phyloP scores from a whole-genome alignment of 768 basidiomycete genomes.

The Termitomyces sp. region DNA sequence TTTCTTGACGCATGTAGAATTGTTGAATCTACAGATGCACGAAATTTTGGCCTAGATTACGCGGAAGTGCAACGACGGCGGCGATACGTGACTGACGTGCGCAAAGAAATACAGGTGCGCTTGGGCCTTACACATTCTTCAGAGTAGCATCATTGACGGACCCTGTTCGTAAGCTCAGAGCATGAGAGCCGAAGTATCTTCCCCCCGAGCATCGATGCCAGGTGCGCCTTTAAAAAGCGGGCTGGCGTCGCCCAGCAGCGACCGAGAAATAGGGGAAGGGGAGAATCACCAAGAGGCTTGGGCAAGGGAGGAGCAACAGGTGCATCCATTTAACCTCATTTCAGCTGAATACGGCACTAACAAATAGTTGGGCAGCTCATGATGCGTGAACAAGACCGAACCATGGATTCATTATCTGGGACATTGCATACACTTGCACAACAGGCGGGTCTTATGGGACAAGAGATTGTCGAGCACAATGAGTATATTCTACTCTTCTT shows the following conservation, averaged over 20 bases:
- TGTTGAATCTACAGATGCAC: constrained; percentile 81
- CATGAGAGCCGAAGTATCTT: constrained; percentile 64
- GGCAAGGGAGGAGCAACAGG: constrained; percentile 87
- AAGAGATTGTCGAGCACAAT: constrained; percentile 87
- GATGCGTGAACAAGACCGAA: constrained; percentile 84
- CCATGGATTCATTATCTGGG: constrained; percentile 84
- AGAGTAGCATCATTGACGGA: constrained; percentile 19
- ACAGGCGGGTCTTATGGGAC: constrained; percentile 94
- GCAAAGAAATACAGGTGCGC: constrained; percentile 74
- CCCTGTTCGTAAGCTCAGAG: constrained; percentile 52
- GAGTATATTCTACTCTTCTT: constrained; percentile 47
- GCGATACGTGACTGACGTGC: constrained; percentile 72
- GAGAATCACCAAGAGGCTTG: constrained; percentile 74
- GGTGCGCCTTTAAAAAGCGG: constrained; percentile 23
- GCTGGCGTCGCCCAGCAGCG: constrained; percentile 31
- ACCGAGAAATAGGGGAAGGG: constrained; percentile 24
- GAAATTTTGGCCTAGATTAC: constrained; percentile 80
- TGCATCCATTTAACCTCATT: constrained; percentile 19
- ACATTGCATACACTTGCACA: constrained; percentile 81
- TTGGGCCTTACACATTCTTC: neutral
- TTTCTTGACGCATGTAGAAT: constrained; percentile 44
- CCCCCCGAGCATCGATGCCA: constrained; percentile 17
- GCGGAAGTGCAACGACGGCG: constrained; percentile 72
- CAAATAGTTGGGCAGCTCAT: constrained; percentile 54
- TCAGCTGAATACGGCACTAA: neutral